A percentile compares a stretch with the other conserved stretches of the same genome.
Conservation (phyloP, 129 eudicot species). For the Saposhnikovia divaricata region DNA sequence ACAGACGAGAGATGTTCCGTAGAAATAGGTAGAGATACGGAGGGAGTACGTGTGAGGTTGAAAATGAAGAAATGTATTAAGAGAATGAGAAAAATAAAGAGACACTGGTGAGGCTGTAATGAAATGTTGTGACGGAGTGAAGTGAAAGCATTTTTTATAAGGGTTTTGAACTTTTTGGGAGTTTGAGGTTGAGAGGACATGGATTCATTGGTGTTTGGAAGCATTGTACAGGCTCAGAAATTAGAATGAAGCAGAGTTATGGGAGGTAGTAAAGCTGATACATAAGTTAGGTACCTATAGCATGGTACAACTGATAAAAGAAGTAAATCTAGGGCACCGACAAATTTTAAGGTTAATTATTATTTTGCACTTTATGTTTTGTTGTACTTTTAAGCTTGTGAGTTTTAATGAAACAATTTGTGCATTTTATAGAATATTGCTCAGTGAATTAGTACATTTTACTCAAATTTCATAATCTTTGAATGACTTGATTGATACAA, state of each 20-base stretch:
- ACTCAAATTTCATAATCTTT: background rate
- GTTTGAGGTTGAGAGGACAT: constrained; percentile 3
- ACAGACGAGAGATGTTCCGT: background rate
- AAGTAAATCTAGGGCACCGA: background rate
- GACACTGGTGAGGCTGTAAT: constrained; percentile 37
- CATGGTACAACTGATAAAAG: constrained; percentile 7
- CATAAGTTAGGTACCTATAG: background rate
- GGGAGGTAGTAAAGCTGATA: background rate
- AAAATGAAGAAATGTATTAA: background rate
- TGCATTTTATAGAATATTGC: background rate
- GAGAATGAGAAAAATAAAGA: constrained; percentile 5
- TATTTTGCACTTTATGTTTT: background rate
- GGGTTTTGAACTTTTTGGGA: constrained; percentile 25
- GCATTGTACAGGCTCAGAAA: background rate
- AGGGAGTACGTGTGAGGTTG: constrained; percentile 5
- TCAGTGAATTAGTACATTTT: too few relatives aligned
- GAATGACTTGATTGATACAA: background rate
- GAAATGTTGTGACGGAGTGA: constrained; percentile 29
- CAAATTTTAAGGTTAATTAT: background rate
- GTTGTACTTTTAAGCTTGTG: background rate
- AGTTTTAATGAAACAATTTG: background rate
- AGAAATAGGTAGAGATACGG: background rate
- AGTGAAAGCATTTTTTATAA: constrained; percentile 13
- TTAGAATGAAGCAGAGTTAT: background rate
- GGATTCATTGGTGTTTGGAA: background rate